phyloP scores from a whole-genome alignment of 129 eudicot species.

The Flaveria sonorensis region DNA sequence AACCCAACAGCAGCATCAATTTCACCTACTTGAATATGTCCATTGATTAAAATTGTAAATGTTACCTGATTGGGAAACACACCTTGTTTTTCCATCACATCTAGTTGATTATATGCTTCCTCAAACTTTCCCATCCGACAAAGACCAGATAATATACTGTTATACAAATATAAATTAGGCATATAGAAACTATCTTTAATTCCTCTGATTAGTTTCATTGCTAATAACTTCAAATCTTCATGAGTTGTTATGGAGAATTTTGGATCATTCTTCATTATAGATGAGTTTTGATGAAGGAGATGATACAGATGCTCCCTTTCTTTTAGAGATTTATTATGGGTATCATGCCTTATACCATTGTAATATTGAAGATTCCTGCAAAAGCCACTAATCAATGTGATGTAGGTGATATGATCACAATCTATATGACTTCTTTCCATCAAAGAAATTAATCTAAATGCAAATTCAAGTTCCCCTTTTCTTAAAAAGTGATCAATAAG shows the following conservation, averaged over 20 bases:
- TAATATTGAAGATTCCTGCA: slow-evolving; percentile 43
- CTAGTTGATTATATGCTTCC: slow-evolving; percentile 56
- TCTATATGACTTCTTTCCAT: slow-evolving; percentile 60
- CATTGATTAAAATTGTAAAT: slow-evolving; percentile 59
- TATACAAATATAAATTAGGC: slow-evolving; percentile 55
- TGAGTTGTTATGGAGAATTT: slow-evolving; percentile 42
- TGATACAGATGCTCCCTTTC: slow-evolving; percentile 48
- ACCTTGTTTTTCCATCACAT: slow-evolving; percentile 51
- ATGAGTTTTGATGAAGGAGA: slow-evolving; percentile 41
- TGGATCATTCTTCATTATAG: slow-evolving; percentile 14
- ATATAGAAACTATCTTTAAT: slow-evolving; percentile 28
- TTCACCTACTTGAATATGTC: slow-evolving; percentile 57
- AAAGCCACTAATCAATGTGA: slow-evolving; percentile 61
- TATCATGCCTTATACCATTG: slow-evolving; percentile 34
- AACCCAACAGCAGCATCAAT: slow-evolving; percentile 48
- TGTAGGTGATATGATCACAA: slow-evolving; percentile 50
- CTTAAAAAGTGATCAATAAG: slow-evolving; percentile 57
- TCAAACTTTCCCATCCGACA: slow-evolving; percentile 55
- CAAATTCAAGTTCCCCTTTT: slow-evolving; percentile 59
- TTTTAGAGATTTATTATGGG: slow-evolving; percentile 31
- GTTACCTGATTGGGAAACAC: slow-evolving; percentile 59
- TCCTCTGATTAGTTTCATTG: slow-evolving; percentile 39
- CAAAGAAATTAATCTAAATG: slow-evolving; percentile 54
- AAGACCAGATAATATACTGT: slow-evolving; percentile 55
- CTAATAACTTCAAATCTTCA: slow-evolving; percentile 45